Conservation (phyloP, 2,329 filamentous ascomycete species). For the Sporothrix curviconia region DNA sequence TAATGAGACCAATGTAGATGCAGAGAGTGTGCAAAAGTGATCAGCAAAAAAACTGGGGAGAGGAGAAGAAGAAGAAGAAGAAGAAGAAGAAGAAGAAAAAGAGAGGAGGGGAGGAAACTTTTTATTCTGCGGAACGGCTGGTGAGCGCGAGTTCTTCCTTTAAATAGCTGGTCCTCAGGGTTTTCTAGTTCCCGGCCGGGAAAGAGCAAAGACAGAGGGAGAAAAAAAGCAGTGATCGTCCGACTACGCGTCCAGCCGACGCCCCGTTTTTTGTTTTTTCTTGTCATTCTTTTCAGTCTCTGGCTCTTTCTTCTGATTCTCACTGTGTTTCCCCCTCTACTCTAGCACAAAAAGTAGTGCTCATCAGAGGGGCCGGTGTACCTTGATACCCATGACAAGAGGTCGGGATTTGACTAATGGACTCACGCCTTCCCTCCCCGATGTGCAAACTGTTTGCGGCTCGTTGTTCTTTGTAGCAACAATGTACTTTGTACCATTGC, state of each 20-base stretch:
- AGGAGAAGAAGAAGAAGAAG: neutral
- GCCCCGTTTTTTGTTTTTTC: neutral
- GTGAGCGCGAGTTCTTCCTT: slow-evolving; percentile 1
- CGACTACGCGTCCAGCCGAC: neutral
- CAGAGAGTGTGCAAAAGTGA: neutral
- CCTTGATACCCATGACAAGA: neutral
- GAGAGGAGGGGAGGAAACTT: neutral
- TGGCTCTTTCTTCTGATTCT: neutral
- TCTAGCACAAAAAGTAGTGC: neutral
- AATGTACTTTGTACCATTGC: no score
- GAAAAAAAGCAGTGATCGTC: slow-evolving; percentile 1
- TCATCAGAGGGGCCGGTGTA: neutral
- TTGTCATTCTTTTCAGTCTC: neutral
- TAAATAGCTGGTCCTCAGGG: slow-evolving; percentile 3
- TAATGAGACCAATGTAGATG: no score
- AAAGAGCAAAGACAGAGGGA: neutral
- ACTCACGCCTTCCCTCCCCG: slow-evolving; percentile 19
- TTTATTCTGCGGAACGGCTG: neutral
- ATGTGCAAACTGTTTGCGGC: no score
- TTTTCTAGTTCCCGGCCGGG: neutral
- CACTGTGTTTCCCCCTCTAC: neutral
- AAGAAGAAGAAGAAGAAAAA: neutral
- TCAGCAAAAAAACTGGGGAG: neutral
- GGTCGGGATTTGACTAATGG: slow-evolving; percentile 17
- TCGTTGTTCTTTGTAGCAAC: no score